A percentile compares a stretch with the other conserved stretches of the same genome.
These are phyloP conservation scores for Spatholobus suberectus DNA, from an alignment of 306 rosid genomes.

Conservation along the genomic window DNA sequence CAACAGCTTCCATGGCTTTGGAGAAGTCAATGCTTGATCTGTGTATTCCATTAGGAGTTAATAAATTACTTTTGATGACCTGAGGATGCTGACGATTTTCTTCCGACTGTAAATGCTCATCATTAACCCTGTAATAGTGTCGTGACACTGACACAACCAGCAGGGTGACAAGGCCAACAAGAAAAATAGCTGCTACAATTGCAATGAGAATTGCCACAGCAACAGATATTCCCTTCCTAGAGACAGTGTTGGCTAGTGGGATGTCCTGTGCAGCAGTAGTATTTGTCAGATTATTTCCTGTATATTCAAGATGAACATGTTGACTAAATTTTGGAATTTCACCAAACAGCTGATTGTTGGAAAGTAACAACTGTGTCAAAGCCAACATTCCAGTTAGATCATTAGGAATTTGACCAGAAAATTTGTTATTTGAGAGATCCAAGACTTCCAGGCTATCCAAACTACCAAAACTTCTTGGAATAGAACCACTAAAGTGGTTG, in stretches of 20 bases:
- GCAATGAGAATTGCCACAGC: conserved; percentile 51
- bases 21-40: conserved; percentile 74
- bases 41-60: conserved; percentile 75
- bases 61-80: conserved; percentile 57
- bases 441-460: conserved; percentile 57
- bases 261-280: neutral
- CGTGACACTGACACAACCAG: conserved; percentile 52
- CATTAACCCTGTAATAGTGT: conserved; percentile 56
- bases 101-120: conserved; percentile 44
- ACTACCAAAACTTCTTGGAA: conserved; percentile 44
- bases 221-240: conserved; percentile 45
- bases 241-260: neutral
- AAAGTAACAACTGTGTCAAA: conserved; percentile 63
- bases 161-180: conserved; percentile 46
- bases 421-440: conserved; percentile 84
- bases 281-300: conserved; percentile 42
- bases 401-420: conserved; percentile 62
- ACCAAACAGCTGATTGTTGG: conserved; percentile 70
- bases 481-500: conserved; percentile 64
- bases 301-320: conserved; percentile 21
- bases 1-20: conserved; percentile 76
- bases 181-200: conserved; percentile 56
- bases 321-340: conserved; percentile 29
- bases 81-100: conserved; percentile 56
- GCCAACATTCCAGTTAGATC: conserved; percentile 35